Evolutionary conservation across 2,329 filamentous ascomycete species (phyloP).

Genomic region (Trichoderma guizhouense): DNA sequence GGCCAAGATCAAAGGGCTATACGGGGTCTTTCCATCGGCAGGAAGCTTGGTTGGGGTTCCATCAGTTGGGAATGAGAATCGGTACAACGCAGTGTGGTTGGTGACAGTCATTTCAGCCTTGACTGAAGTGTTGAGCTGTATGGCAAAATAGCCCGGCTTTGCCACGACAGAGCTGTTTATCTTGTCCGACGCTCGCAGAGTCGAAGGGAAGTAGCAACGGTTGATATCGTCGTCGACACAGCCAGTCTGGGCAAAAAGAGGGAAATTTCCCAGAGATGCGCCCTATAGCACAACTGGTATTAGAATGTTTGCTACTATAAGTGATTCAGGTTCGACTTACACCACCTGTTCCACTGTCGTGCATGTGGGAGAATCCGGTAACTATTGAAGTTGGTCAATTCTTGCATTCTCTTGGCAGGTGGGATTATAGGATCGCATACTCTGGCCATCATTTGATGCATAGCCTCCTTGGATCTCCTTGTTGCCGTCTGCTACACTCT

Average conservation of each 20-base stretch:
- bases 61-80: conserved; percentile 52
- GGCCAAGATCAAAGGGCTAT: conserved; percentile 52
- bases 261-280: conserved; percentile 51
- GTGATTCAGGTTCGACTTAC: background rate
- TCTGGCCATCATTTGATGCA: conserved; percentile 40
- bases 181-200: conserved; percentile 44
- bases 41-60: conserved; percentile 22
- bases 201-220: conserved; percentile 51
- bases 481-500: conserved; percentile 25
- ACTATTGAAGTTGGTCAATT: conserved; percentile 27
- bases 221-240: conserved; percentile 44
- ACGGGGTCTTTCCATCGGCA: conserved; percentile 17
- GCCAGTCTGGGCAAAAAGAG: conserved; percentile 47
- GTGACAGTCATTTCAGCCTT: conserved; percentile 61
- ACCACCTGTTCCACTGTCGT: conserved; percentile 38
- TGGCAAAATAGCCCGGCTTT: conserved; percentile 59
- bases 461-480: conserved; percentile 48
- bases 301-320: background rate
- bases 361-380: conserved; percentile 52
- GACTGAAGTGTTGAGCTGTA: conserved; percentile 55
- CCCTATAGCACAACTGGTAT: conserved; percentile 21
- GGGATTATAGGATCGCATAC: background rate
- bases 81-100: conserved; percentile 58
- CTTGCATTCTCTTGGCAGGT: fast-evolving
- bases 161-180: conserved; percentile 51